A percentile compares a stretch with the other conserved stretches of the same genome.
Conservation (phyloP, 2,329 filamentous ascomycete species). For the Colletotrichum costaricense region DNA sequence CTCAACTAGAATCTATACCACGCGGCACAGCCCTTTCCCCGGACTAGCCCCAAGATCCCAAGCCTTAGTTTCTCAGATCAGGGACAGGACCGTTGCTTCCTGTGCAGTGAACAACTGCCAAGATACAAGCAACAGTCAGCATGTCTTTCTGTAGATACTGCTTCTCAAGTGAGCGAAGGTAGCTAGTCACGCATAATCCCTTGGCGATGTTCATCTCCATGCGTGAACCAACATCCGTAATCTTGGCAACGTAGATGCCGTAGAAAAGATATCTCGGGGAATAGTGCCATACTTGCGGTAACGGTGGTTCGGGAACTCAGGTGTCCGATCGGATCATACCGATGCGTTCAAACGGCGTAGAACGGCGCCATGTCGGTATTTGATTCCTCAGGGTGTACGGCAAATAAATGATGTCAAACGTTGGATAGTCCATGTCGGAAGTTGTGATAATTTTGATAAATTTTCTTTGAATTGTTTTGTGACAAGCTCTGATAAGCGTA, state of each 20-base stretch:
- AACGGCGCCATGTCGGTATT: neutral
- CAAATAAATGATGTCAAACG: neutral
- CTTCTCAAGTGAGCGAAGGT: no score
- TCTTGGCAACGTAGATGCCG: neutral
- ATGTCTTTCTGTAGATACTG: no score
- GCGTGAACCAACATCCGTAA: neutral
- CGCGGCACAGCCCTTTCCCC: neutral
- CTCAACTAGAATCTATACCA: neutral
- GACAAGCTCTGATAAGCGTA: slow-evolving; percentile 25
- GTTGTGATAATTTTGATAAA: neutral
- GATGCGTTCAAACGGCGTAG: neutral
- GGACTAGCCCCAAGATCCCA: neutral
- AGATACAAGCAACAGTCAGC: neutral
- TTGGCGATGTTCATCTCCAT: neutral
- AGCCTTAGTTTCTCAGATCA: neutral
- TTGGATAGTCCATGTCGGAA: neutral
- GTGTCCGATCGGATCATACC: neutral
- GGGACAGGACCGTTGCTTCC: neutral
- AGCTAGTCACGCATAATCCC: no score
- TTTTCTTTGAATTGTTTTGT: neutral
- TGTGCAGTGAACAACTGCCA: neutral
- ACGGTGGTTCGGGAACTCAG: neutral
- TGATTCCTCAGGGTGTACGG: neutral
- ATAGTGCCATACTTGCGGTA: neutral
- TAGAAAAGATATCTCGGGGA: neutral